Evolutionary conservation across 371 early-diverging fungal species (phyloP), one percentile per base, ranked within the genome.

Genomic region (Saksenaea oblongispora): DNA sequence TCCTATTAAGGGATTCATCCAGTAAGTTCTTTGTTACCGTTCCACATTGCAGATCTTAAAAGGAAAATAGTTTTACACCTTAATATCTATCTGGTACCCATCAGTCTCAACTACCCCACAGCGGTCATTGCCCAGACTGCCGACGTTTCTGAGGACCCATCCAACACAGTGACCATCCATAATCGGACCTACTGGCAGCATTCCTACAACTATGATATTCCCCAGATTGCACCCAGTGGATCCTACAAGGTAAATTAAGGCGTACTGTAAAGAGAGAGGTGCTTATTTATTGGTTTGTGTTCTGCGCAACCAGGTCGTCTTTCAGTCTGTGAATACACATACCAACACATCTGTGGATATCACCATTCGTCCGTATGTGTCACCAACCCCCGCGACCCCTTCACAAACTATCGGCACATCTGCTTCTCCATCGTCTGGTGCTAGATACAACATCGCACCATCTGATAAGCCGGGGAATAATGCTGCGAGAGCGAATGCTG

Each of bases 341-440:
- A 44, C 42, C n/a, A 72, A 72, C 42, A 72, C 68, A 9, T 58
- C 72, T 15, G 58, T 72, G 14, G 63, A 62, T 27, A 65, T 72
- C 35, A 63, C 41, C 17, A 65, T 72, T 27, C 64, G 64, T 47
- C 61, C 71, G 3, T 61, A 51, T 44, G 56, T 60, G 34, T 56
- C 63, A 9, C 56, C 63, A 8, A 42, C 44, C 22, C 39, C 34
- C 34, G 15, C 54, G 9, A 7, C 56, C 42, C 37, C 56, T 14
- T 15, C 56, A 31, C 56, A 47, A 22, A 47, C 51, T 4, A 37
- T n/a, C 22, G 28, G 9, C n/a, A 11, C 60, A 9, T 41, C 65
- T 13, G 39, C 62, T 18, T 24, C 58, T 13, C 55, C 54, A 13
- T 62, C 71, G 14, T 34, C 71, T 14, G 34, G 57, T 17, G 53